Base-by-base conservation (phyloP, 2,329 filamentous ascomycete species). In the Alternaria triticina region DNA sequence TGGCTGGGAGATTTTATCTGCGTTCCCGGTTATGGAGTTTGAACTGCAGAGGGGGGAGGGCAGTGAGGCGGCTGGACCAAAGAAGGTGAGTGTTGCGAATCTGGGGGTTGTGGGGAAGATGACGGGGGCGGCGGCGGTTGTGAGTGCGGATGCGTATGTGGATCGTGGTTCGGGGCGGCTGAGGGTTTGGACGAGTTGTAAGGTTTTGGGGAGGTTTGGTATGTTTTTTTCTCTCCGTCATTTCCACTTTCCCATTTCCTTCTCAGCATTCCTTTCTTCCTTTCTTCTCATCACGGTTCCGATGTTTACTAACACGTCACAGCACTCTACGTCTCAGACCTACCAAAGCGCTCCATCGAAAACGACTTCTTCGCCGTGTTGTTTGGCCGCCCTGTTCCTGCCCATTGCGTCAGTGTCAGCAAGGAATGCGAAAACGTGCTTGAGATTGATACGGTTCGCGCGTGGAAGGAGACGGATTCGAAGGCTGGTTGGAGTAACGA, bases 51-150 rank as follows among this genome's bases (percentile, higher is more conserved):
- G 82, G 1, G 82, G 81, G n/a, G 77, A 82, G 49, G 73, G 47
- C 74, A 82, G 40, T 5, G 40, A 28, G 3, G 56, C 54, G 66
- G 6, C 13, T 1, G 73, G 75, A 1, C 70, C 72, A 9, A 55
- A 67, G 2, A 71, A 78, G 0, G 82, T 90, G 0, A 81, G 81
- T 46, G 83, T 94, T 2, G 89, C 92, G 1, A 89, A 91, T 17
- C 79, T 98, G 1, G 95, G 95, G 0, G 83, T 98, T 2, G 68
- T 97, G 4, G 91, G 87, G 3, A 97, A 97, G 79, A 97, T 98
- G 92, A 93, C 93, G 0, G 95, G 94, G 0, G 89, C 90, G 1
- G 94, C 93, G 1, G 94, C 93, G 0, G 86, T 97, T 8, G 82
- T 90, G 1, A 85, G 83, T 40, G 89, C 83, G n/a, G 84, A 86